These are phyloP conservation scores for Leishmania arabica DNA, from an alignment of 208 protist species.

Conservation along the genomic window DNA sequence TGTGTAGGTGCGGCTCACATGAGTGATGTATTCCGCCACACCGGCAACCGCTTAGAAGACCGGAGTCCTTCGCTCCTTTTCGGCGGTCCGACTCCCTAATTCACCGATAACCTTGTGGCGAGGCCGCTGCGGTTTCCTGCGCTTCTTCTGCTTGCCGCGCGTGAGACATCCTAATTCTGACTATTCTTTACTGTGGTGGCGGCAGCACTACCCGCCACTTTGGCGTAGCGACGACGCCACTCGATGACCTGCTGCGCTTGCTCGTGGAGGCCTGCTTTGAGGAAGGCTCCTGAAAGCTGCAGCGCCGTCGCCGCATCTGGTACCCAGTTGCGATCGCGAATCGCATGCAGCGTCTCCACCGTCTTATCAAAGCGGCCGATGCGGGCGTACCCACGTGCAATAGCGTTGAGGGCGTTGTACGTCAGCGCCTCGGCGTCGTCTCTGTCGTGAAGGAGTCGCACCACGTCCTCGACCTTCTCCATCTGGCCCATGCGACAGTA, in stretches of 20 bases:
- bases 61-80: too few species aligned
- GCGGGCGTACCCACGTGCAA: conserved; percentile 76
- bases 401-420: conserved; percentile 80
- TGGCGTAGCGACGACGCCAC: conserved; percentile 85
- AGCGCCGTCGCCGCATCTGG: conserved; percentile 82
- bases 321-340: conserved; percentile 81
- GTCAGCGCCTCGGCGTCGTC: conserved; percentile 40
- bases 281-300: conserved; percentile 73
- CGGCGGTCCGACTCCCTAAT: too few species aligned
- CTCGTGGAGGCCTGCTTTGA: conserved; percentile 87
- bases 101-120: too few species aligned
- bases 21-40: too few species aligned
- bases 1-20: too few species aligned
- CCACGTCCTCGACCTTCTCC: conserved; percentile 70
- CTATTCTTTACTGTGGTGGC: not conserved
- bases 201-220: conserved; percentile 26
- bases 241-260: conserved; percentile 88
- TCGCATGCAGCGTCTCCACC: conserved; percentile 73
- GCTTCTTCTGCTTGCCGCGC: not conserved
- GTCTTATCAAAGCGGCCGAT: conserved; percentile 85
- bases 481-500: conserved; percentile 82
- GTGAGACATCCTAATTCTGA: not conserved
- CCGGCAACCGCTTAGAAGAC: too few species aligned
- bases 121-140: too few species aligned
- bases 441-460: conserved; percentile 26